Evolutionary conservation across 2,329 filamentous ascomycete genomes (phyloP), one percentile per base, ranked within the genome.

Genomic region (Nothopassalora personata): DNA sequence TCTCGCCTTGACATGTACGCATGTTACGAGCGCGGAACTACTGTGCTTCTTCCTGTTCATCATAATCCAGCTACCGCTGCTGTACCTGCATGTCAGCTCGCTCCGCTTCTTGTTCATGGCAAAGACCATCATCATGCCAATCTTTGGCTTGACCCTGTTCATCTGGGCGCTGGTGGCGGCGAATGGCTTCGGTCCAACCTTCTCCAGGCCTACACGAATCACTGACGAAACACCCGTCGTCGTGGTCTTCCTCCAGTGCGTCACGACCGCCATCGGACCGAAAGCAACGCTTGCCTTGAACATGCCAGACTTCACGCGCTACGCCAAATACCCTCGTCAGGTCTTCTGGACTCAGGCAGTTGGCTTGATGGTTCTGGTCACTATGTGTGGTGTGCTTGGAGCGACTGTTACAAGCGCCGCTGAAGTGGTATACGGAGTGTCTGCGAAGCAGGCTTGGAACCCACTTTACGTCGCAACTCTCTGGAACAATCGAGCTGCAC

Each of bases 121-220:
- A n/a, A n/a, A 28, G 65, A 71, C 68, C 13, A 62, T 76, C 11
- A 70, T 77, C 43, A 73, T 85, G 13, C 84, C 85, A 0, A 73
- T 83, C 19, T 80, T 83, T 1, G 85, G 83, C 68, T 77, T 87
- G 59, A 83, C 81, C 1, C 85, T 85, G 23, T 76, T 88, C 66
- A 80, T 83, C 46, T 87, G 84, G 84, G 81, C 81, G 4, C 79
- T 87, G 59, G 78, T 80, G 2, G 73, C 76, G 3, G 81, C 81
- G 54, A 80, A 81, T 3, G 79, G 80, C 47, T 79, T 80, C n/a
- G 63, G 65, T 8, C 62, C 62, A 5, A 65, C 61, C 4, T 66
- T 67, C 53, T 61, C 57, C 8, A 62, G 62, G 48, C 61, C 65
- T 2, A 66, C 64, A 1, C 45, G 53, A 1, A 64, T 66, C 27